Conservation (phyloP, 2,329 filamentous ascomycete genomes). For the Xylaria sp. region DNA sequence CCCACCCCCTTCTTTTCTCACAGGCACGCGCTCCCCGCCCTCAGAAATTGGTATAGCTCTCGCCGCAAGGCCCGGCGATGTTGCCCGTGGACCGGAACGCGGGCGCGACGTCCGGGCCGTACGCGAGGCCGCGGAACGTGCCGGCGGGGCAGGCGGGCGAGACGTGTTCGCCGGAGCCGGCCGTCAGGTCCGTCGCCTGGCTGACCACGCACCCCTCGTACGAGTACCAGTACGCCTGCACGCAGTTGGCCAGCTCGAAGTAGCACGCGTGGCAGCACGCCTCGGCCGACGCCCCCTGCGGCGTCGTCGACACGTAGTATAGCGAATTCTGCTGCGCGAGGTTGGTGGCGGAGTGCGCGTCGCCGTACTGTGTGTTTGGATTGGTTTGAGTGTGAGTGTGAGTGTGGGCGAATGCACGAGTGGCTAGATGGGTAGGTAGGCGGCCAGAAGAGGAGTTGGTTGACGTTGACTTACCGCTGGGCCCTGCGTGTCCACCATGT, state of each 20-base stretch:
- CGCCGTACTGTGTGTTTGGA: no score
- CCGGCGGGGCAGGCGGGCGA: not conserved
- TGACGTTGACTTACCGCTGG: not conserved
- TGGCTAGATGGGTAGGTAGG: no score
- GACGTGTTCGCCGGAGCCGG: not conserved
- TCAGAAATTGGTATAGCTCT: constrained; percentile 5
- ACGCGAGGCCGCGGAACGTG: not conserved
- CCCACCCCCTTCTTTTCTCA: no score
- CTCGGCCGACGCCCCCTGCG: not conserved
- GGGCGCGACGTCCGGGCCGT: not conserved
- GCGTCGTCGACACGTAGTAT: not conserved
- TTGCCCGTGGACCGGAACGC: constrained; percentile 1
- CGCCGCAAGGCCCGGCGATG: constrained; percentile 3
- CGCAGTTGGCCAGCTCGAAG: not conserved
- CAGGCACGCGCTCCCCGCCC: no score
- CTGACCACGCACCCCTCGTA: constrained; percentile 1
- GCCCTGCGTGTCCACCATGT: not conserved
- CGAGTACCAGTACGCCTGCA: not conserved
- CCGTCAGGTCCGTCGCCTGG: not conserved
- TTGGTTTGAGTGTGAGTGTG: no score
- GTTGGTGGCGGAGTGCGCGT: not conserved
- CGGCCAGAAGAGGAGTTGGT: no score
- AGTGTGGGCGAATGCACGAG: no score
- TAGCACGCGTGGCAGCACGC: not conserved
- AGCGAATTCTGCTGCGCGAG: not conserved